Evolutionary conservation across 495 filamentous ascomycete species (phyloP).

Genomic region (Tuber calosporum): DNA sequence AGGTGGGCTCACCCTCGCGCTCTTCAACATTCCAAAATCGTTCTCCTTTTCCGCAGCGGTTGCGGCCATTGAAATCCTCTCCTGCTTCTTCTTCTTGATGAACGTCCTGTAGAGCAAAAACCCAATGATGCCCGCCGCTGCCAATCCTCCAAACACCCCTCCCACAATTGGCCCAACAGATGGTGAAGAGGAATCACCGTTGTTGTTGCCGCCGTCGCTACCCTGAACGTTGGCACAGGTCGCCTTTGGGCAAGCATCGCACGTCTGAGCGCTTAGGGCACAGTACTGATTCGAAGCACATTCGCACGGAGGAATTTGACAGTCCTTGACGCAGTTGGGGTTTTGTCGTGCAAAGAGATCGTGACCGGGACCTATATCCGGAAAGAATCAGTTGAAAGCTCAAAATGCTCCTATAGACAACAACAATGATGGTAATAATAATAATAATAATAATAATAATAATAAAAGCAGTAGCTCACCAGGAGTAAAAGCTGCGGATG

Average conservation of each 20-base stretch:
- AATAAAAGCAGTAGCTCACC: constrained; percentile 15
- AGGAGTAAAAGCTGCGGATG: constrained; percentile 25
- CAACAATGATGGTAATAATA: background rate
- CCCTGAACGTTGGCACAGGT: constrained; percentile 19
- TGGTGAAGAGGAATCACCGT: background rate
- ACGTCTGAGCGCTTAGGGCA: constrained; percentile 32
- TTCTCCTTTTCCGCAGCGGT: constrained; percentile 51
- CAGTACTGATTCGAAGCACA: constrained; percentile 30
- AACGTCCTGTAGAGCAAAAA: constrained; percentile 81
- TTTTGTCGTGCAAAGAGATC: constrained; percentile 36
- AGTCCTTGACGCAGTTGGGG: constrained; percentile 27
- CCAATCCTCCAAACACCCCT: constrained; percentile 37
- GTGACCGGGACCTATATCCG: constrained; percentile 24
- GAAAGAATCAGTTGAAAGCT: background rate
- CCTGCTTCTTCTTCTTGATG: constrained; percentile 68
- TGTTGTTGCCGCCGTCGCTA: background rate
- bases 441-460: background rate
- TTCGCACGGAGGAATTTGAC: constrained; percentile 18
- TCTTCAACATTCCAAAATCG: constrained; percentile 55
- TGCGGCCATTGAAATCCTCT: constrained; percentile 45
- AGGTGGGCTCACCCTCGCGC: constrained; percentile 48
- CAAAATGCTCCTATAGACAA: background rate
- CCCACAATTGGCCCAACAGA: constrained; percentile 39
- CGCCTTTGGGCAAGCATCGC: constrained; percentile 25
- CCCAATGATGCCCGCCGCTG: constrained; percentile 58